Evolutionary conservation across 768 basidiomycete genomes (phyloP).

Genomic region (Pulveroboletus sp.): DNA sequence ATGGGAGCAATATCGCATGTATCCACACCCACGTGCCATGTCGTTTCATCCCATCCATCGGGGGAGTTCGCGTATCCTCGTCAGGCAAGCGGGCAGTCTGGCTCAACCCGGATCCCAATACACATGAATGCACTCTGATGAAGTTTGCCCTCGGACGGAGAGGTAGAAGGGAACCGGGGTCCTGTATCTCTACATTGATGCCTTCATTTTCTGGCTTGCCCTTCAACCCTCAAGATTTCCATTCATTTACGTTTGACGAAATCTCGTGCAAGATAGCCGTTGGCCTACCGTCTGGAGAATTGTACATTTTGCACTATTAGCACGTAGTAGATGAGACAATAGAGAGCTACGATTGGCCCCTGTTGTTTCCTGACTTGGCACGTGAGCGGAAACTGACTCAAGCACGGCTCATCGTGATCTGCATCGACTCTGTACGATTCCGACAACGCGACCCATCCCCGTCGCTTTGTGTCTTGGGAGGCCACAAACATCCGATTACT

Average conservation of each 20-base stretch:
- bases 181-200: conserved; percentile 33
- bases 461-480: neutral
- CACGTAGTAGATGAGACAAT: too few species aligned
- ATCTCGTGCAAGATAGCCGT: conserved; percentile 34
- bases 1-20: conserved; percentile 5
- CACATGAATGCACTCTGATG: conserved; percentile 43
- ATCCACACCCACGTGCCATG: conserved; percentile 2
- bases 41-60: conserved; percentile 6
- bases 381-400: conserved; percentile 22
- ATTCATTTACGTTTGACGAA: conserved; percentile 53
- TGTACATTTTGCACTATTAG: conserved; percentile 32
- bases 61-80: conserved; percentile 14
- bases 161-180: neutral
- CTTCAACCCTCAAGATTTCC: conserved; percentile 35
- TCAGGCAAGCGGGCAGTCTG: conserved; percentile 21
- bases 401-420: conserved; percentile 2
- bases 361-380: conserved; percentile 14
- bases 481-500: conserved; percentile 2
- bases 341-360: conserved; percentile 9
- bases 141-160: conserved; percentile 38
- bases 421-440: conserved; percentile 1
- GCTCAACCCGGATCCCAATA: conserved; percentile 8
- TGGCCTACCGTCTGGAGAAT: too few species aligned
- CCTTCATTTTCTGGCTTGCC: conserved; percentile 47
- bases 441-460: neutral